Evolutionary conservation across 2,329 filamentous ascomycete genomes (phyloP), one percentile per base, ranked within the genome.

Genomic region (Periconia sp.): DNA sequence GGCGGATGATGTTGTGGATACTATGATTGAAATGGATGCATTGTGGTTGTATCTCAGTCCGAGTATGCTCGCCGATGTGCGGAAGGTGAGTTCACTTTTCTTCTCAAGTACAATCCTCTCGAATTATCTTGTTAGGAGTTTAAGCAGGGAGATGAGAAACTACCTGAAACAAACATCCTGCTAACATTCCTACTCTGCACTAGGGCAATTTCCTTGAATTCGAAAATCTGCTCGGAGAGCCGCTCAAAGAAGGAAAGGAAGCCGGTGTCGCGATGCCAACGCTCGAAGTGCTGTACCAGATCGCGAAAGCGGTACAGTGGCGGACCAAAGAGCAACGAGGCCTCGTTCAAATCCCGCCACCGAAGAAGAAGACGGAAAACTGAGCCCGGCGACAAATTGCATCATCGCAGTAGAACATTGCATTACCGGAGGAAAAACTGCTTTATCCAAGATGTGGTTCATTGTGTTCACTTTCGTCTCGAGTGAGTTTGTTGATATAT

Each of bases 171-270:
- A n/a, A n/a, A n/a, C n/a, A n/a, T n/a, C n/a, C 53, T 35, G 50
- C 33, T 47, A 17, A 35, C 23, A 27, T 37, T 46, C 30, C 13
- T 19, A 2, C 3, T 7, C 3, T 31, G 40, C 15, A 14, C 5
- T 31, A 78, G 78, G 78, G 81, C 15, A 84, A 83, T 60, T 81
- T 77, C 49, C 80, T 82, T 54, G 83, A 86, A 64, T 76, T 79
- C 45, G 82, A 85, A 63, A 82, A 79, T 56, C 76, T 85, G 35
- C 66, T 85, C 3, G 82, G 82, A 1, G 82, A 85, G 69, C 81
- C 82, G n/a, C 55, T 85, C 44, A 70, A 79, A 2, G 82, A 81
- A 58, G 83, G 77, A 0, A 76, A 77, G 57, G 65, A 63, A 31
- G 65, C 72, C 0, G 81, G 81, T 1, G 80, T 85, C 1, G 53